Evolutionary conservation across 441 rosid species (phyloP).

Genomic region (Aquilaria agallochum): DNA sequence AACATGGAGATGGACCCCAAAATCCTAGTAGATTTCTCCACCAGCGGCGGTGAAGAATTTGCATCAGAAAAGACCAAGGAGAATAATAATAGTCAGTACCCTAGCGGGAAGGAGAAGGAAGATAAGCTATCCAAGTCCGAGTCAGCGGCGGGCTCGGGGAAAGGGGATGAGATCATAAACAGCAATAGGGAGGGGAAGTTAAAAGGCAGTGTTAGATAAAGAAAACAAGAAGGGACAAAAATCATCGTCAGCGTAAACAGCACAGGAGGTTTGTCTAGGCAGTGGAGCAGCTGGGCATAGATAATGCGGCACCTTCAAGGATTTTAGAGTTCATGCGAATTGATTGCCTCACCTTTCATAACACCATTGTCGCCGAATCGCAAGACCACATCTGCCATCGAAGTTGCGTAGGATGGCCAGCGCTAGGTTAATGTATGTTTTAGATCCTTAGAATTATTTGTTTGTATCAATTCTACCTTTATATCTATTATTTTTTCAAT

Average conservation of each 20-base stretch:
- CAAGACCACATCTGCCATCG: too few species aligned
- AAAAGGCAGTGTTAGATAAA: conserved; percentile 25
- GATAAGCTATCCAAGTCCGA: conserved; percentile 19
- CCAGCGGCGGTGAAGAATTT: conserved; percentile 48
- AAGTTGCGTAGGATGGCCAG: too few species aligned
- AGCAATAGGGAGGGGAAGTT: conserved; percentile 38
- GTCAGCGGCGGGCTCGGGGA: conserved; percentile 10
- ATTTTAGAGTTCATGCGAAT: conserved; percentile 90
- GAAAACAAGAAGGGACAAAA: conserved; percentile 41
- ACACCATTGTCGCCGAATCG: conserved; percentile 42
- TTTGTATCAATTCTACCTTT: too few species aligned
- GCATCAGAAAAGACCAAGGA: conserved; percentile 30
- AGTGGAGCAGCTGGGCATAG: conserved; percentile 89
- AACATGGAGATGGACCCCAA: conserved; percentile 84
- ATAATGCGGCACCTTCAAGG: conserved; percentile 94
- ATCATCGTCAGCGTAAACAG: conserved; percentile 28
- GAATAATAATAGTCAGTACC: conserved; percentile 12
- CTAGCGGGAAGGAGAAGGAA: conserved; percentile 20
- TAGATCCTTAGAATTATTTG: too few species aligned
- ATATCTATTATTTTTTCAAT: too few species aligned
- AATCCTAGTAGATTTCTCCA: conserved; percentile 51
- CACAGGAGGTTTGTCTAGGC: conserved; percentile 92
- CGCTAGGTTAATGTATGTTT: too few species aligned
- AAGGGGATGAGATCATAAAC: conserved; percentile 46
- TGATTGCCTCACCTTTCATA: conserved; percentile 87